Conservation (phyloP, 2,329 filamentous ascomycete genomes). For the Xylaria sp. region DNA sequence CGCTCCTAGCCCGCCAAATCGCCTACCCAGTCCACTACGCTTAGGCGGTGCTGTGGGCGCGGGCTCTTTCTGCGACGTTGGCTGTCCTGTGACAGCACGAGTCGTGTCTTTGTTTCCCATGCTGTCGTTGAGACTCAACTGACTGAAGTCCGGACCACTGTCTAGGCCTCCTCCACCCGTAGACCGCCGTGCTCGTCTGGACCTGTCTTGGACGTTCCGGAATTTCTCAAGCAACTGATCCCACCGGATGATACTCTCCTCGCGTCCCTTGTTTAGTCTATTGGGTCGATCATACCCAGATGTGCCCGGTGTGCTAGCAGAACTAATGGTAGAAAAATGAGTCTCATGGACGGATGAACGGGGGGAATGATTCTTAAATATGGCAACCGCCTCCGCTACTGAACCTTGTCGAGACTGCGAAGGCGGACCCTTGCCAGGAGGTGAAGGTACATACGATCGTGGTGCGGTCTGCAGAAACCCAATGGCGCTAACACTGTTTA, state of each 20-base stretch:
- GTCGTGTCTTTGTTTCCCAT: constrained; percentile 36
- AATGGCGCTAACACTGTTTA: constrained; percentile 96
- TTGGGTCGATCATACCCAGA: constrained; percentile 67
- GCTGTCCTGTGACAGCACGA: constrained; percentile 33
- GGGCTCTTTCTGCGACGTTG: constrained; percentile 47
- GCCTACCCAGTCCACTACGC: constrained; percentile 58
- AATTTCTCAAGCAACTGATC: constrained; percentile 92
- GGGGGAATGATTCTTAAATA: constrained; percentile 25
- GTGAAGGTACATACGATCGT: constrained; percentile 59
- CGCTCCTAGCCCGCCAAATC: constrained; percentile 66
- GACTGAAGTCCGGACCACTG: constrained; percentile 41
- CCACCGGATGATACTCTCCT: constrained; percentile 85
- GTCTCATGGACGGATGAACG: constrained; percentile 34
- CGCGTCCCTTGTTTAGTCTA: constrained; percentile 67
- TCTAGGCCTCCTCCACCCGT: constrained; percentile 48
- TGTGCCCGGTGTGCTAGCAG: constrained; percentile 42
- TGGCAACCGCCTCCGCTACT: constrained; percentile 32
- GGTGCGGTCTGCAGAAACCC: constrained; percentile 83
- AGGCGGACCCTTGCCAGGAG: constrained; percentile 23
- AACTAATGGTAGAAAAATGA: constrained; percentile 36
- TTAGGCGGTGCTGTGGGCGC: constrained; percentile 47
- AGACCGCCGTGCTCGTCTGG: constrained; percentile 63
- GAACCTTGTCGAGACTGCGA: constrained; percentile 32
- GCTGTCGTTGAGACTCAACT: constrained; percentile 39
- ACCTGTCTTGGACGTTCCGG: constrained; percentile 80